Evolutionary conservation across 176 grass and related monocot species (phyloP), one percentile per base, ranked within the genome.

Genomic region (Rhynchospora pubera): DNA sequence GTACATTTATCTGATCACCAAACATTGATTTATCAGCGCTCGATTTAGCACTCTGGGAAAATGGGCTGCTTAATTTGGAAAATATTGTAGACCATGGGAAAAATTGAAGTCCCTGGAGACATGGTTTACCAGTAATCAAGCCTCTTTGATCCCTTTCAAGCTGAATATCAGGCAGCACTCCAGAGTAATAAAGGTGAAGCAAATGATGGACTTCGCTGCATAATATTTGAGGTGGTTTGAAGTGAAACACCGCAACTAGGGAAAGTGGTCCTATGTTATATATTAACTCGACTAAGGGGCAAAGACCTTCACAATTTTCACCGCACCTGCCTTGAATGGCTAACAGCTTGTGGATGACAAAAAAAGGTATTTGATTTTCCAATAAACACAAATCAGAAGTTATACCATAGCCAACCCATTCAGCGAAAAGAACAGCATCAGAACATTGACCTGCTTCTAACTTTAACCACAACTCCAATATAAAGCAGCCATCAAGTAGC

Each of bases 331-430:
- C 23, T 9, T 86, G 52, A 3, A n/a, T 6, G 16, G 80, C 3
- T 0, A 82, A 84, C 1, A 91, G 14, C 7, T 16, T n/a, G 7
- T 10, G 9, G 2, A 92, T 2, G 0, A 89, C 18, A 47, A 71
- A 83, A 39, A 89, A 77, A 1, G 90, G 90, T 16, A 91, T 76
- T 80, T 89, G 90, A 9, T 92, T 92, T 55, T 92, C 19, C 4
- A 92, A 53, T 19, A 89, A 76, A 1, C 87, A 56, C n/a, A 92
- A 19, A 26, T 92, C 91, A 1, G 46, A 2, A 0, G n/a, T 11
- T 16, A 92, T 51, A 0, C 55, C 0, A 0, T 3, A 4, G 60
- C 42, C 23, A 3, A 82, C 57, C 34, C 42, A 76, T 39, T 15
- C n/a, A 13, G 14, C 21, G 1, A 66, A 39, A 5, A 6, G 46